phyloP scores from a whole-genome alignment of 2,329 filamentous ascomycete species.

The Colletotrichum cereale region DNA sequence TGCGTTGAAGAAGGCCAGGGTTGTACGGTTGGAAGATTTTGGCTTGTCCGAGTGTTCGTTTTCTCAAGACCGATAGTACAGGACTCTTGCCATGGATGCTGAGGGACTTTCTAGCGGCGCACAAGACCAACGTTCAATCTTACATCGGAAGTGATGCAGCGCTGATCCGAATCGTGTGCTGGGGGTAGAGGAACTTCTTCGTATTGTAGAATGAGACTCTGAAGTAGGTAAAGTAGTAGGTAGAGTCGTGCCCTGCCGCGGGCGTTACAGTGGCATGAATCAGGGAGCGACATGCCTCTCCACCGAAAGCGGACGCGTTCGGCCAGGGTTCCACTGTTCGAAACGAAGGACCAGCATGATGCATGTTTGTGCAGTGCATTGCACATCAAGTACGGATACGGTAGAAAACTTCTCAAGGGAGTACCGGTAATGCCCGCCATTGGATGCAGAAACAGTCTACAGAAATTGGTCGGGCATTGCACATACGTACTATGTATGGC shows the following conservation, averaged over 20 bases:
- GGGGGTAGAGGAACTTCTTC: neutral
- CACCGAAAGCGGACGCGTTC: constrained; percentile 21
- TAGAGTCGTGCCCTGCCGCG: constrained; percentile 17
- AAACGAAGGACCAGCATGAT: constrained; percentile 30
- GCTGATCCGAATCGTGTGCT: constrained; percentile 29
- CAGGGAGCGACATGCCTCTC: constrained; percentile 21
- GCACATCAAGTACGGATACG: constrained; percentile 5
- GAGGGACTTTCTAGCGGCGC: constrained; percentile 13
- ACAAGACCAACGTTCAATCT: constrained; percentile 22
- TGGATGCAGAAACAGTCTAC: constrained; percentile 33
- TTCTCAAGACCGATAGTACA: neutral
- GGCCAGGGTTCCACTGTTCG: constrained; percentile 25
- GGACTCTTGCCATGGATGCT: constrained; percentile 17
- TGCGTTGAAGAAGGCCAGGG: constrained; percentile 6
- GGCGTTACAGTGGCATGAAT: constrained; percentile 37
- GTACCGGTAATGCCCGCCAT: constrained; percentile 6
- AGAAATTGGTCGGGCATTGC: constrained; percentile 1
- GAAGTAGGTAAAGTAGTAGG: neutral
- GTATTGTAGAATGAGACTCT: constrained; percentile 9
- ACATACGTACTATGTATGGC: too few relatives aligned
- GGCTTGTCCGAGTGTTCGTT: constrained; percentile 7
- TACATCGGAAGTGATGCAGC: constrained; percentile 10
- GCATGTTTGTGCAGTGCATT: constrained; percentile 35
- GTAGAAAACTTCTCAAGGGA: neutral
- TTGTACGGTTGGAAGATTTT: constrained; percentile 3